Conservation (phyloP, 768 basidiomycete species). For the Favolaschia claudopus region DNA sequence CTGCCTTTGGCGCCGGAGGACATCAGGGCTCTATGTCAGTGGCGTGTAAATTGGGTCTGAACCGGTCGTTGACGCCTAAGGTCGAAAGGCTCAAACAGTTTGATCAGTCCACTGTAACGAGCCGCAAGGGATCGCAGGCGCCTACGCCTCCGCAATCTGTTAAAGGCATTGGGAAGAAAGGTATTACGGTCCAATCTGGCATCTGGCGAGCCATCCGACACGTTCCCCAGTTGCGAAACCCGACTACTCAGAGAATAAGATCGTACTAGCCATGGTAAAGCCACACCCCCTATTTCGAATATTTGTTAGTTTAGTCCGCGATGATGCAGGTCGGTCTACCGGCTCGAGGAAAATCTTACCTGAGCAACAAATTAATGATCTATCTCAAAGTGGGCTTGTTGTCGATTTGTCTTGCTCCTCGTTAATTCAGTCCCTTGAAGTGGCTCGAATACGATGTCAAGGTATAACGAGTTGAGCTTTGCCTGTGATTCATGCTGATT, state of each 20-base stretch:
- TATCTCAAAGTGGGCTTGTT: slow-evolving; percentile 81
- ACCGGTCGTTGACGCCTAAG: slow-evolving; percentile 26
- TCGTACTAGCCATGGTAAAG: slow-evolving; percentile 98
- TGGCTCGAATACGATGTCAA: slow-evolving; percentile 99
- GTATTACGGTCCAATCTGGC: slow-evolving; percentile 43
- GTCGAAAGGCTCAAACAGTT: slow-evolving; percentile 74
- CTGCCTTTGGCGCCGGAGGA: slow-evolving; percentile 76
- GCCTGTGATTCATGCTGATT: background rate
- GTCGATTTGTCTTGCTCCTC: background rate
- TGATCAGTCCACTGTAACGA: slow-evolving; percentile 76
- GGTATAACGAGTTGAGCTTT: slow-evolving; percentile 46
- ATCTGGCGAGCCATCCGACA: slow-evolving; percentile 11
- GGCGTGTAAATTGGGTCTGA: slow-evolving; percentile 58
- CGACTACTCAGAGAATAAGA: slow-evolving; percentile 98
- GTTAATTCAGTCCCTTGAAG: slow-evolving; percentile 47
- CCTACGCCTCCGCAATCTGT: slow-evolving; percentile 84
- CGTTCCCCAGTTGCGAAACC: slow-evolving; percentile 82
- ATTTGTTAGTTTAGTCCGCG: no score
- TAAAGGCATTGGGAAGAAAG: slow-evolving; percentile 90
- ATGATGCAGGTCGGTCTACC: slow-evolving; percentile 98
- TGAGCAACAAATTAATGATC: slow-evolving; percentile 96
- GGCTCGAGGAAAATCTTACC: slow-evolving; percentile 97
- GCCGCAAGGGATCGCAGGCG: slow-evolving; percentile 74
- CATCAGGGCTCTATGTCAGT: slow-evolving; percentile 26
- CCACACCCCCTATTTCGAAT: no score